Percentiles rank a stretch among this genome's conserved stretches.
Conservation (phyloP, 305 asterid genomes). For the Andrographis paniculata region DNA sequence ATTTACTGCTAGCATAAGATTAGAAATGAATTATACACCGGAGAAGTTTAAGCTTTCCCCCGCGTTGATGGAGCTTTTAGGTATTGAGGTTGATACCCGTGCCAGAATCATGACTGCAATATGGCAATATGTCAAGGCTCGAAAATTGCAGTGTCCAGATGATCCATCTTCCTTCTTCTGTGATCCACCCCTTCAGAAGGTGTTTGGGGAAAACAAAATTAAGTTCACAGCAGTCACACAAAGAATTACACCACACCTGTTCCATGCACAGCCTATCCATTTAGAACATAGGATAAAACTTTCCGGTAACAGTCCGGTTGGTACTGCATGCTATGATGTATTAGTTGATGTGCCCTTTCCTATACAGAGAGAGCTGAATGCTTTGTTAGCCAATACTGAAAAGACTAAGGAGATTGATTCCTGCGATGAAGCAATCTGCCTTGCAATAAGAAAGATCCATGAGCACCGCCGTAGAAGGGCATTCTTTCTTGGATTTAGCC, state of each 20-base stretch:
- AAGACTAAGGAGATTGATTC: slow-evolving; percentile 70
- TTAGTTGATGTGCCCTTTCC: slow-evolving; percentile 73
- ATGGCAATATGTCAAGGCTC: slow-evolving; percentile 85
- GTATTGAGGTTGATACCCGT: slow-evolving; percentile 73
- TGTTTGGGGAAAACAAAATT: slow-evolving; percentile 51
- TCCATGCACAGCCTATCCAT: slow-evolving; percentile 74
- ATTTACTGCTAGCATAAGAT: slow-evolving; percentile 50
- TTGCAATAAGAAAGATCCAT: slow-evolving; percentile 71
- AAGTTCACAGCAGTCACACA: slow-evolving; percentile 65
- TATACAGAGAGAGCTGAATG: slow-evolving; percentile 63
- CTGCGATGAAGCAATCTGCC: slow-evolving; percentile 73
- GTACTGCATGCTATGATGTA: slow-evolving; percentile 76
- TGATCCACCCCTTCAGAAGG: slow-evolving; percentile 65
- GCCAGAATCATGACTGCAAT: slow-evolving; percentile 67
- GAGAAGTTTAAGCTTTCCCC: slow-evolving; percentile 64
- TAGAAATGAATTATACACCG: slow-evolving; percentile 71
- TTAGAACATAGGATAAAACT: slow-evolving; percentile 73
- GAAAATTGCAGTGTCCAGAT: slow-evolving; percentile 63
- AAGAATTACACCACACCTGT: slow-evolving; percentile 50
- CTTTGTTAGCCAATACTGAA: slow-evolving; percentile 61
- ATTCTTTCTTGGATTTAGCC: slow-evolving; percentile 75
- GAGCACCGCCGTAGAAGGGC: slow-evolving; percentile 76
- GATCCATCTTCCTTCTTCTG: slow-evolving; percentile 67
- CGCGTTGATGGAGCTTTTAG: slow-evolving; percentile 58
- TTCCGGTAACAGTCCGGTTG: slow-evolving; percentile 63